phyloP scores from a whole-genome alignment of 176 grass and related monocot genomes.

The Eleusine indica region DNA sequence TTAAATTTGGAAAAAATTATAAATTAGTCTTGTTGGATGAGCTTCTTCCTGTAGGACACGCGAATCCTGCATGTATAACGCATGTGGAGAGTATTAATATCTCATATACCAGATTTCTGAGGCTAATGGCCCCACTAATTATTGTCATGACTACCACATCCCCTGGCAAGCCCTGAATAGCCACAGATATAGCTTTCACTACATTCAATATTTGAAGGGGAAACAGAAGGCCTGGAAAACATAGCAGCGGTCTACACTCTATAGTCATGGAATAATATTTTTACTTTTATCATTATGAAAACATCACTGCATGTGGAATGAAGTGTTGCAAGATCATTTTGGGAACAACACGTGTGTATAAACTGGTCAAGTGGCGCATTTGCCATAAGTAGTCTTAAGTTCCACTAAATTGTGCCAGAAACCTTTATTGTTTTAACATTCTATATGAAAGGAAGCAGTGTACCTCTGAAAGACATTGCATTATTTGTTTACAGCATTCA shows the following conservation, averaged over 20 bases:
- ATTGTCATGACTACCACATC: conserved; percentile 34
- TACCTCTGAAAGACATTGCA: conserved; percentile 89
- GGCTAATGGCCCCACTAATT: conserved; percentile 46
- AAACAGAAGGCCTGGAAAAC: conserved; percentile 6
- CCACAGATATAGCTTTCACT: conserved; percentile 34
- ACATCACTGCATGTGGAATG: conserved; percentile 6
- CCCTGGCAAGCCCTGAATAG: conserved; percentile 40
- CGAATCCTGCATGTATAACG: conserved; percentile 59
- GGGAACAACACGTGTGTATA: conserved; percentile 16
- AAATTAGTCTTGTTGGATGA: conserved; percentile 62
- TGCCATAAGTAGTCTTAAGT: not conserved
- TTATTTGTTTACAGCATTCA: conserved; percentile 83
- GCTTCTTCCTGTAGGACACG: conserved; percentile 63
- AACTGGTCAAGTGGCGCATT: not conserved
- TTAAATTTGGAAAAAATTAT: conserved; percentile 54
- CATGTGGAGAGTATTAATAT: conserved; percentile 68
- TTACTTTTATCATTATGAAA: conserved; percentile 4
- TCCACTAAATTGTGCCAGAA: not conserved
- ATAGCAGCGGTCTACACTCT: conserved; percentile 3
- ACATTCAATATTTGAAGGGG: not conserved
- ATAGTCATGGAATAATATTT: conserved; percentile 5
- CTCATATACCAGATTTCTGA: conserved; percentile 52
- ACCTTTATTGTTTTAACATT: conserved; percentile 17
- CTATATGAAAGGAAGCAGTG: conserved; percentile 39
- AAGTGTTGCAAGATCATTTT: not conserved